phyloP scores from a whole-genome alignment of 169 alveolate genomes.

The Plasmodium malariae region DNA sequence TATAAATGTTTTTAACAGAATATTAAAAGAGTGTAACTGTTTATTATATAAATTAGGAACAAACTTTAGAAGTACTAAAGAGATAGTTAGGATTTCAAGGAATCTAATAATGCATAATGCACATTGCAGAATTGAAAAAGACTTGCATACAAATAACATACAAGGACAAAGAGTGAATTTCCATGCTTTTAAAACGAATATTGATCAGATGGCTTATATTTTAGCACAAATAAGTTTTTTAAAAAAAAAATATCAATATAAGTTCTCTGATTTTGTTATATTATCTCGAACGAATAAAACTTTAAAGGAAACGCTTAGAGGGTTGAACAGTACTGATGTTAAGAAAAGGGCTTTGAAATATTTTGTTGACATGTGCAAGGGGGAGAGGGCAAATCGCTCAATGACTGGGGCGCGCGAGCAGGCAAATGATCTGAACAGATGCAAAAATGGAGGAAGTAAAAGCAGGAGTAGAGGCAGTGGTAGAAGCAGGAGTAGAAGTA shows the following conservation, averaged over 20 bases:
- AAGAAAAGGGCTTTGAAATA: constrained; percentile 28
- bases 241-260: constrained; percentile 73
- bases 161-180: constrained; percentile 75
- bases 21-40: constrained; percentile 57
- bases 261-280: constrained; percentile 85
- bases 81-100: constrained; percentile 77
- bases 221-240: constrained; percentile 73
- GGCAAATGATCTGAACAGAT: not conserved
- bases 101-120: constrained; percentile 72
- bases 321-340: constrained; percentile 4
- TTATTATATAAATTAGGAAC: constrained; percentile 46
- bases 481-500: not conserved
- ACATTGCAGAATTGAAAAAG: constrained; percentile 74
- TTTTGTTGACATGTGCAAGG: not conserved
- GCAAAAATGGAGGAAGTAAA: not conserved
- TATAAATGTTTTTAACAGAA: constrained; percentile 77
- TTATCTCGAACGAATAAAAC: constrained; percentile 83
- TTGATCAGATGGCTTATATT: constrained; percentile 80
- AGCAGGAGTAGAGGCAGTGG: not conserved
- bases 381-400: not conserved
- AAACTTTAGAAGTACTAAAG: constrained; percentile 83
- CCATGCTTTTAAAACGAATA: constrained; percentile 71
- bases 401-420: no score
- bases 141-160: constrained; percentile 75
- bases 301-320: constrained; percentile 40